These are phyloP conservation scores for Cyberlindnera saturnus DNA, from an alignment of 805 yeast species.

Conservation along the genomic window DNA sequence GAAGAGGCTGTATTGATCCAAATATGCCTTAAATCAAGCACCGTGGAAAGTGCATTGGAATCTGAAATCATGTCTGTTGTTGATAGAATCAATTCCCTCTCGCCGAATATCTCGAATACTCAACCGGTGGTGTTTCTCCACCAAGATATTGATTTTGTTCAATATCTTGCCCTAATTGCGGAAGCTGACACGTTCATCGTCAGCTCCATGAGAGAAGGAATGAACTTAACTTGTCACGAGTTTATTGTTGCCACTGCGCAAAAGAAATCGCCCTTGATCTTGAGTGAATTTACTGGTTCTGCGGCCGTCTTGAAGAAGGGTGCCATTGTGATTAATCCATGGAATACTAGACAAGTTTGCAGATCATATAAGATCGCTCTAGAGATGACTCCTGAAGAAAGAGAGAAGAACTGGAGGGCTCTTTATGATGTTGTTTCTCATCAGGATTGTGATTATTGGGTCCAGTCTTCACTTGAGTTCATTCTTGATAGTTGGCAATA, in stretches of 20 bases:
- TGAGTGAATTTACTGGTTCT: constrained; percentile 94
- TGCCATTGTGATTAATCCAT: constrained; percentile 80
- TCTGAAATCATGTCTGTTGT: constrained; percentile 70
- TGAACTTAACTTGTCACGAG: constrained; percentile 95
- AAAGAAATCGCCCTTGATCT: constrained; percentile 71
- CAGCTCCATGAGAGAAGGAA: constrained; percentile 91
- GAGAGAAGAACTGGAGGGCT: constrained; percentile 52
- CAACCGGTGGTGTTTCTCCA: constrained; percentile 86
- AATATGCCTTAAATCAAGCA: constrained; percentile 58
- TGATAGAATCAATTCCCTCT: constrained; percentile 75
- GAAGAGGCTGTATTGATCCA: constrained; percentile 73
- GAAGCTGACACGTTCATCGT: constrained; percentile 89
- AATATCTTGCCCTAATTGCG: constrained; percentile 75
- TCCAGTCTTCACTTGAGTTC: constrained; percentile 44
- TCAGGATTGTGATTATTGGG: constrained; percentile 77
- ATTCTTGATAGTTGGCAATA: constrained; percentile 49
- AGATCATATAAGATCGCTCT: constrained; percentile 59
- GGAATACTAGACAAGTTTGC: constrained; percentile 70
- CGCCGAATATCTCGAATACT: constrained; percentile 61
- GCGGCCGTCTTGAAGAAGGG: constrained; percentile 71
- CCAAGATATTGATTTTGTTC: constrained; percentile 84
- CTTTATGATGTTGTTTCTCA: constrained; percentile 52
- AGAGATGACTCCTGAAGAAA: constrained; percentile 57
- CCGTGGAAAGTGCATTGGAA: constrained; percentile 55
- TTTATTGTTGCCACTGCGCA: constrained; percentile 70